Conservation (phyloP, 768 basidiomycete genomes). For the Naganishia vaughanmartiniae region DNA sequence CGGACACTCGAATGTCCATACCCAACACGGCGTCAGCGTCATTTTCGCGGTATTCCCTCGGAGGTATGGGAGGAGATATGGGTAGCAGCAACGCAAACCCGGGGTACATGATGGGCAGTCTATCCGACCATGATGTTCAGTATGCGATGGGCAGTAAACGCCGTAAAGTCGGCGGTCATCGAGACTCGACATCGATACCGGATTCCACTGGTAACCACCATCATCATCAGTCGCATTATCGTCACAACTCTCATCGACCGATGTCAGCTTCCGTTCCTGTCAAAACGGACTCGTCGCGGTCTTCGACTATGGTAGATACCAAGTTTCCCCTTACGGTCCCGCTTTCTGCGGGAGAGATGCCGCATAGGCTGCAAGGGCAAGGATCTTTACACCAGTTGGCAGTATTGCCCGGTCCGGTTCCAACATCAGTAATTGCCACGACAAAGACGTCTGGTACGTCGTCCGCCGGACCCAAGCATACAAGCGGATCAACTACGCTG, state of each 20-base stretch:
- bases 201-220: background rate
- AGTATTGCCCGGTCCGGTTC: background rate
- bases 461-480: no score
- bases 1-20: background rate
- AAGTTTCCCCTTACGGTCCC: background rate
- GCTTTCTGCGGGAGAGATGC: background rate
- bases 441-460: background rate
- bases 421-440: background rate
- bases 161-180: background rate
- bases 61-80: no score
- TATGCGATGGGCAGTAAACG: constrained; percentile 12
- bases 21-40: background rate
- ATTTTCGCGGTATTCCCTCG: no score
- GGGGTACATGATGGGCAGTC: background rate
- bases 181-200: background rate
- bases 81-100: background rate
- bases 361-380: background rate
- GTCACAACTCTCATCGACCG: background rate
- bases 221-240: background rate
- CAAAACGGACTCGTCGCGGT: background rate
- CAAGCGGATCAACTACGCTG: background rate
- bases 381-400: background rate
- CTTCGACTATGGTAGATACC: background rate
- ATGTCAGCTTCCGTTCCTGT: background rate
- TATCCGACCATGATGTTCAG: background rate